Evolutionary conservation across 495 filamentous ascomycete genomes (phyloP).

Genomic region (Aspergillus panamensis): DNA sequence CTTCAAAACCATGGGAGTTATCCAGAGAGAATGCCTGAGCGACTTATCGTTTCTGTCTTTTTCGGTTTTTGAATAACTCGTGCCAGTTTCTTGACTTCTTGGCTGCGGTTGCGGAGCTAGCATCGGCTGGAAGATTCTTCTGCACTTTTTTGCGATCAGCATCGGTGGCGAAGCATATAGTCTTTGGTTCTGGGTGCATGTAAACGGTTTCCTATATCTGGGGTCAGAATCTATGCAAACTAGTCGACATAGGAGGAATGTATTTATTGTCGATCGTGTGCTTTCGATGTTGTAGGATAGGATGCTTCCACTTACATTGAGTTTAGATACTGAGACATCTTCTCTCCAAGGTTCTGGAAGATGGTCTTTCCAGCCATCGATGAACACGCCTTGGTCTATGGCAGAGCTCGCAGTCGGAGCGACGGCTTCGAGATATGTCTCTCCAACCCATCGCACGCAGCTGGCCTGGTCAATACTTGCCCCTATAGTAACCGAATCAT

Average conservation of each 20-base stretch:
- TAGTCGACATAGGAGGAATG: neutral
- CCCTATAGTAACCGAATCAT: conserved; percentile 29
- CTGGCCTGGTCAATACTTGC: conserved; percentile 44
- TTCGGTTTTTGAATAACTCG: conserved; percentile 66
- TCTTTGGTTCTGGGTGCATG: conserved; percentile 37
- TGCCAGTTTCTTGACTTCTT: conserved; percentile 78
- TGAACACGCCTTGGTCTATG: conserved; percentile 45
- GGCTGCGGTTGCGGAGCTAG: conserved; percentile 37
- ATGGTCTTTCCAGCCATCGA: conserved; percentile 53
- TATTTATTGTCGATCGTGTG: neutral
- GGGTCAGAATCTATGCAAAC: conserved; percentile 2
- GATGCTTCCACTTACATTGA: conserved; percentile 35
- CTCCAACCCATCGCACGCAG: conserved; percentile 50
- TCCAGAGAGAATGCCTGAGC: neutral
- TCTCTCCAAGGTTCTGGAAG: conserved; percentile 58
- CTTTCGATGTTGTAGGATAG: neutral
- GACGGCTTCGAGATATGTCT: conserved; percentile 48
- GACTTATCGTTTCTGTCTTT: conserved; percentile 27
- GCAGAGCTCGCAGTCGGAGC: conserved; percentile 36
- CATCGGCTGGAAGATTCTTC: conserved; percentile 30
- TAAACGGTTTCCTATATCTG: conserved; percentile 32
- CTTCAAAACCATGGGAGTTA: neutral
- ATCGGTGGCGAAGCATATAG: conserved; percentile 37
- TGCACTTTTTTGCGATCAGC: conserved; percentile 33
- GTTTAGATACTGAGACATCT: conserved; percentile 43